Percentiles rank a stretch among this genome's conserved stretches.
These are phyloP conservation scores for Russula brevipes DNA, from an alignment of 768 basidiomycete genomes.

Conservation along the genomic window DNA sequence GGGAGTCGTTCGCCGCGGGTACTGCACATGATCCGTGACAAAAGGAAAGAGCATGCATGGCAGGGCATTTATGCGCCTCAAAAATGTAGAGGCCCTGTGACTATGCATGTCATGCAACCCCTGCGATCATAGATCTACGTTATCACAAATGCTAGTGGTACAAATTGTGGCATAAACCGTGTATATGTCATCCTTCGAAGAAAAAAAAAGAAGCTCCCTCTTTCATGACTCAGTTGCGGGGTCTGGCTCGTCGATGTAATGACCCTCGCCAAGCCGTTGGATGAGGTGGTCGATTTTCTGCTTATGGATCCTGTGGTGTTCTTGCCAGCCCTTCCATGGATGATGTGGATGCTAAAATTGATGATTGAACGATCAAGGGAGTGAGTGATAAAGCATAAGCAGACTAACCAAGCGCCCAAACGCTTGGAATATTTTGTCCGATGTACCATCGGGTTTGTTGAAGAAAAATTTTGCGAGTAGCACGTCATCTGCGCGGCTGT, in stretches of 20 bases:
- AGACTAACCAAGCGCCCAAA: slow-evolving; percentile 63
- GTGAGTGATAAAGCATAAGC: slow-evolving; percentile 1
- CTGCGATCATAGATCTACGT: background rate
- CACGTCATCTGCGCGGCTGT: slow-evolving; percentile 73
- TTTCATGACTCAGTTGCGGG: slow-evolving; percentile 18
- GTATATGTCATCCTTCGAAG: background rate
- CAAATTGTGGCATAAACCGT: slow-evolving; percentile 12
- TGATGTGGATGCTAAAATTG: slow-evolving; percentile 68
- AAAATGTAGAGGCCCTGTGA: too few species aligned
- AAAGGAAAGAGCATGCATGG: too few species aligned
- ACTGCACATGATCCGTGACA: too few species aligned
- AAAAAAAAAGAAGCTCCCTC: background rate
- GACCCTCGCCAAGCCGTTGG: slow-evolving; percentile 52
- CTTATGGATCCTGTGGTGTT: slow-evolving; percentile 86
- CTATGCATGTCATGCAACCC: background rate
- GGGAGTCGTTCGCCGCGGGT: too few species aligned
- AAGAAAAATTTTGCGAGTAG: slow-evolving; percentile 71
- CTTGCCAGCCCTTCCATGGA: slow-evolving; percentile 94
- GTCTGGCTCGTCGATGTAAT: slow-evolving; percentile 40
- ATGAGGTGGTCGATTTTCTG: slow-evolving; percentile 80
- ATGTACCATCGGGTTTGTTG: slow-evolving; percentile 71
- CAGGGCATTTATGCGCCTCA: too few species aligned
- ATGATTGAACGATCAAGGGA: background rate
- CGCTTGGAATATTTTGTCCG: slow-evolving; percentile 77
- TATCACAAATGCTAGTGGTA: slow-evolving; percentile 20